Conservation (phyloP, 2,329 filamentous ascomycete genomes). For the Cadophora malorum region DNA sequence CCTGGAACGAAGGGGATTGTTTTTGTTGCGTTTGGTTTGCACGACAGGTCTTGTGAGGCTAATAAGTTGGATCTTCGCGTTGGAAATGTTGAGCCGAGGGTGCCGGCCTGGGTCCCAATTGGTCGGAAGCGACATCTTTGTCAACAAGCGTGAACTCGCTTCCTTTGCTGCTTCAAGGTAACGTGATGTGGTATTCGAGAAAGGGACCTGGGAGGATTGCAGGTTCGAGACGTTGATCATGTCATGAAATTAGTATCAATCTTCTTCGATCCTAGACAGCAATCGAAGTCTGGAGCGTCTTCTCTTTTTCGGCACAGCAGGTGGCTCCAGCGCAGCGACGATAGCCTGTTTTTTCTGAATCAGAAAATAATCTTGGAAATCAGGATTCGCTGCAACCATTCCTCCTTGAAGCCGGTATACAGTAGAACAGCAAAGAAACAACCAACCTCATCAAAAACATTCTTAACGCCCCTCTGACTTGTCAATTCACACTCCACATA, state of each 20-base stretch:
- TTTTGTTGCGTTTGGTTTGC: background rate
- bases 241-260: background rate
- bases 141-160: background rate
- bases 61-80: background rate
- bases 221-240: background rate
- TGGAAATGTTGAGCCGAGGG: background rate
- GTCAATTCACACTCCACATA: slow-evolving; percentile 11
- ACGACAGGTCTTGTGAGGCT: background rate
- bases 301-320: background rate
- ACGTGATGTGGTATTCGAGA: background rate
- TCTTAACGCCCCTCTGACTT: background rate
- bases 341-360: background rate
- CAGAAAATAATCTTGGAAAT: background rate
- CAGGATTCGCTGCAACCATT: background rate
- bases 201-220: background rate
- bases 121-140: background rate
- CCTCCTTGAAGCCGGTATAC: background rate
- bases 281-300: background rate
- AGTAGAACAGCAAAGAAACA: background rate
- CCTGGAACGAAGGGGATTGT: background rate
- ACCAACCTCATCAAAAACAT: slow-evolving; percentile 9
- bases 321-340: background rate
- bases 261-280: background rate
- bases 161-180: background rate
- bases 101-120: background rate